Evolutionary conservation across 257 asterid genomes (phyloP), one percentile per base, ranked within the genome.

Genomic region (Salvia rosmarinus): DNA sequence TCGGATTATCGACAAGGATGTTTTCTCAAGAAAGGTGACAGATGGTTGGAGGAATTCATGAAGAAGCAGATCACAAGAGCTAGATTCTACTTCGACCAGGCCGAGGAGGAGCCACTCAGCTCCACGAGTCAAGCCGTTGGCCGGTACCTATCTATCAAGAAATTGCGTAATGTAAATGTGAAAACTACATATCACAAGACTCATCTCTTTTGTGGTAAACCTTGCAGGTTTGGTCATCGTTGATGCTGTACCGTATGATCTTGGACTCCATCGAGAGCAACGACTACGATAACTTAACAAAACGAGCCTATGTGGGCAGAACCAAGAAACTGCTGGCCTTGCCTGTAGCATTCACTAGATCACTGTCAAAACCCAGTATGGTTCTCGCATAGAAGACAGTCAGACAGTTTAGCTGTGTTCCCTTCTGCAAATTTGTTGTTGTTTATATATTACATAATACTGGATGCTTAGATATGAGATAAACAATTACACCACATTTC

Each of bases 101-200:
- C 97, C 1, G 96, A 87, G 67, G 87, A 85, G 20, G 96, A 39
- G 97, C 89, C 42, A 77, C 95, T 23, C 95, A 91, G 80, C 95
- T 91, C 28, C 82, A 85, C 80, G 76, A 85, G 79, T 87, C 87
- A 47, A 91, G 97, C 66, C 96, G 97, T 47, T 91, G 96, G 97
- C 95, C 96, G 88, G 97, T 90, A n/a, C n/a, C n/a, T n/a, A n/a
- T n/a, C n/a, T n/a, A n/a, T n/a, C n/a, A n/a, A n/a, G n/a, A n/a
- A n/a, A n/a, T n/a, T 14, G 51, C 17, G 3, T 13, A 13, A 0
- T 44, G 50, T 44, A 32, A 32, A 32, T 32, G 37, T 2, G 37
- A 32, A 32, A 32, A 32, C 4, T 2, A 0, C 6, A 32, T 32
- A 4, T 32, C 6, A 4, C 37, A 28, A 28, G 32, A 28, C 1